phyloP scores from a whole-genome alignment of 2,329 filamentous ascomycete genomes.

The Fusarium sp. region DNA sequence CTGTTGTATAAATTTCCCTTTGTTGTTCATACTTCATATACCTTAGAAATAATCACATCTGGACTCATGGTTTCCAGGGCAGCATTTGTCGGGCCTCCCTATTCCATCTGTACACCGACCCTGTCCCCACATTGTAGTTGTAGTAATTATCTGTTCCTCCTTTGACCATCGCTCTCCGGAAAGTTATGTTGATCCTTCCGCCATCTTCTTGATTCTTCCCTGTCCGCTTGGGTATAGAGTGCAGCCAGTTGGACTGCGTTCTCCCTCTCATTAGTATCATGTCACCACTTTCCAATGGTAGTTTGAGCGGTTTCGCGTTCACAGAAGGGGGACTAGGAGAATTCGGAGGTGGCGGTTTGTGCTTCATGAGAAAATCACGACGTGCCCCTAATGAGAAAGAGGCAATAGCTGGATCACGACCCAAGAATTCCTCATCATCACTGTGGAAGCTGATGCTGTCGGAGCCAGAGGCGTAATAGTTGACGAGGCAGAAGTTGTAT shows the following conservation, averaged over 20 bases:
- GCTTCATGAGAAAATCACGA: slow-evolving; percentile 82
- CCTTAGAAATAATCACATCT: slow-evolving; percentile 26
- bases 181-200: slow-evolving; percentile 80
- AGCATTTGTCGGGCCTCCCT: slow-evolving; percentile 60
- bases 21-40: background rate
- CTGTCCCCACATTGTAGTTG: slow-evolving; percentile 80
- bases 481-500: slow-evolving; percentile 84
- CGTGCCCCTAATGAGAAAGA: slow-evolving; percentile 77
- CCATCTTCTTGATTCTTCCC: slow-evolving; percentile 70
- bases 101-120: slow-evolving; percentile 76
- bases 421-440: slow-evolving; percentile 82
- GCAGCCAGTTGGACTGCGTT: slow-evolving; percentile 81
- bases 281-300: slow-evolving; percentile 72
- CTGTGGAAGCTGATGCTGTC: slow-evolving; percentile 84
- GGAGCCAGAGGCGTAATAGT: slow-evolving; percentile 81
- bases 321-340: slow-evolving; percentile 41
- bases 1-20: background rate
- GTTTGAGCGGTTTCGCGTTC: slow-evolving; percentile 55
- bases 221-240: slow-evolving; percentile 79
- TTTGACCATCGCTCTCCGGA: slow-evolving; percentile 74
- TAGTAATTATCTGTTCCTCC: slow-evolving; percentile 86
- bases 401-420: slow-evolving; percentile 74
- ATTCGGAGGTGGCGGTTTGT: slow-evolving; percentile 66
- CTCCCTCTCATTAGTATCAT: slow-evolving; percentile 81
- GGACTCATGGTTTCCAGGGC: slow-evolving; percentile 47